Evolutionary conservation across 805 yeast genomes (phyloP).

Genomic region (Saccharomycopsis olivae): DNA sequence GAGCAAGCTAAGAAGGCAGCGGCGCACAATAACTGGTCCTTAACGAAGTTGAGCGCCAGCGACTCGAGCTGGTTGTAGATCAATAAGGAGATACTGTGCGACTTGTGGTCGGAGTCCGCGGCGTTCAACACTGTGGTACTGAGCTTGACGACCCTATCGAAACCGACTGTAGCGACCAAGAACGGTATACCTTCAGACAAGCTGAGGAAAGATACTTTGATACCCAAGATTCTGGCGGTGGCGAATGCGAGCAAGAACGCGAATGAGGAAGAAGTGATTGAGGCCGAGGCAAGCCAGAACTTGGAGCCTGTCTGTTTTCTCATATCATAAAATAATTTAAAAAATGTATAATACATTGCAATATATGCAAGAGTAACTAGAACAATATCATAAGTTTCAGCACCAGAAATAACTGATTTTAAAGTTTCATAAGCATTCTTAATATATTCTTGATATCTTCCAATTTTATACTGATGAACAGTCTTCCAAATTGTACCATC

Average conservation of each 20-base stretch:
- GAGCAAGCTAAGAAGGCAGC: slow-evolving; percentile 60
- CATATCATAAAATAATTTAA: slow-evolving; percentile 70
- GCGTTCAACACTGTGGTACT: slow-evolving; percentile 48
- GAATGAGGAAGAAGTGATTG: slow-evolving; percentile 67
- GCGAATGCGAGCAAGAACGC: slow-evolving; percentile 75
- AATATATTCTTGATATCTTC: slow-evolving; percentile 45
- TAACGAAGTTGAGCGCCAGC: slow-evolving; percentile 34
- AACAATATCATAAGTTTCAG: slow-evolving; percentile 78
- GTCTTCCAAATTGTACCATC: slow-evolving; percentile 52
- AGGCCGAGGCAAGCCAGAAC: slow-evolving; percentile 77
- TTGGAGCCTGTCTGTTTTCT: slow-evolving; percentile 61
- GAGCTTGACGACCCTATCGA: slow-evolving; percentile 70
- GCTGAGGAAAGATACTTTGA: slow-evolving; percentile 59
- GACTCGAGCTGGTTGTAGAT: slow-evolving; percentile 27
- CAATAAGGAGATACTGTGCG: slow-evolving; percentile 22
- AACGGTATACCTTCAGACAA: slow-evolving; percentile 90
- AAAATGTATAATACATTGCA: slow-evolving; percentile 80
- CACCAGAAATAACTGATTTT: slow-evolving; percentile 43
- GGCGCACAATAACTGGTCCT: slow-evolving; percentile 69
- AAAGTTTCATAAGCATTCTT: slow-evolving; percentile 31
- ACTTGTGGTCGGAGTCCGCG: slow-evolving; percentile 24
- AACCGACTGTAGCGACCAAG: slow-evolving; percentile 84
- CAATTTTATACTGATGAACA: slow-evolving; percentile 40
- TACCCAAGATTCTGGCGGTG: slow-evolving; percentile 43
- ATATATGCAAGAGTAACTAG: slow-evolving; percentile 70